Evolutionary conservation across 176 grass and related monocot genomes (phyloP).

Genomic region (Saccharum spontaneum): DNA sequence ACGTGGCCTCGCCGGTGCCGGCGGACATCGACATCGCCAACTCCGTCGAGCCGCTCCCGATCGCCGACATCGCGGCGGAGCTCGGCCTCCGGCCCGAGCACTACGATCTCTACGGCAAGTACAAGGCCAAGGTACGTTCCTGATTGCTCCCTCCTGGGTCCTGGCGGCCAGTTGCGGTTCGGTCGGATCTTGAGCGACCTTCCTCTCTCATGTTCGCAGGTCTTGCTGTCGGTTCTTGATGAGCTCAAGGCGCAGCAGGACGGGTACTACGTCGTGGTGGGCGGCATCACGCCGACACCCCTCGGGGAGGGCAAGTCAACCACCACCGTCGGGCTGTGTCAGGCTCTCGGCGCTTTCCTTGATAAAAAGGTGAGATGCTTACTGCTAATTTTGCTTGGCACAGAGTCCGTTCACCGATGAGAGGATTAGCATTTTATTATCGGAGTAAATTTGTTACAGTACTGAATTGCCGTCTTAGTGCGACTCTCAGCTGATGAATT

Average conservation of each 20-base stretch:
- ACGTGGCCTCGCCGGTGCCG: constrained; percentile 79
- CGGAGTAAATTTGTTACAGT: not conserved
- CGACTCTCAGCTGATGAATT: not conserved
- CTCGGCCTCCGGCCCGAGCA: constrained; percentile 71
- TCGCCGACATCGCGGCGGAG: constrained; percentile 68
- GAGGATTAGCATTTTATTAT: not conserved
- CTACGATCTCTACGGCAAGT: constrained; percentile 94
- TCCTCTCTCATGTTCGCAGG: constrained; percentile 37
- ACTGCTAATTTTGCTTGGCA: not conserved
- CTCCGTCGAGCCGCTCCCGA: constrained; percentile 70
- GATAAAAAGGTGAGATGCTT: constrained; percentile 72
- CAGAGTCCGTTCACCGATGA: not conserved
- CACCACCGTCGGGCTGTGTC: constrained; percentile 88
- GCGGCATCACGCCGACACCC: constrained; percentile 89
- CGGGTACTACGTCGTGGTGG: constrained; percentile 91
- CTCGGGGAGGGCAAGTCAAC: constrained; percentile 96
- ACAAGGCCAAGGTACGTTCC: constrained; percentile 82
- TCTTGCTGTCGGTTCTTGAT: constrained; percentile 69
- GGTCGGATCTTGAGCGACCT: constrained; percentile 13
- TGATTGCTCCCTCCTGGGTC: not conserved
- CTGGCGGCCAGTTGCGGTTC: not conserved
- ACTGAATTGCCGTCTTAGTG: not conserved
- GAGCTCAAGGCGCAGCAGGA: constrained; percentile 69
- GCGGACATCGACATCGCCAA: constrained; percentile 99
- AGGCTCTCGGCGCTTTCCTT: constrained; percentile 88